These are phyloP conservation scores for Penicillium polonicum DNA, from an alignment of 2,329 filamentous ascomycete genomes.

Conservation along the genomic window DNA sequence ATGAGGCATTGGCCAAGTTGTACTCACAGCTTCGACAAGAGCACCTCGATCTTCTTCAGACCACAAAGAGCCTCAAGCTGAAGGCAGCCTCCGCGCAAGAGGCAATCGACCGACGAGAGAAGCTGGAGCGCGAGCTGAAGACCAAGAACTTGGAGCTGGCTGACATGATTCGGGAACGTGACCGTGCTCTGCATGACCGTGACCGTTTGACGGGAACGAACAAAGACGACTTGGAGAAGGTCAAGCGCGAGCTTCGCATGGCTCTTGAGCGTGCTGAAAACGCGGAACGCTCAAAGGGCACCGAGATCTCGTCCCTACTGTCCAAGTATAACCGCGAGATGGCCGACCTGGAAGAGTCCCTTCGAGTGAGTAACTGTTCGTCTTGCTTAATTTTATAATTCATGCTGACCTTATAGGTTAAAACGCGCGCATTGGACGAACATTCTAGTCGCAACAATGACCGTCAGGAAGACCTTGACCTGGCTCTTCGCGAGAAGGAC, in stretches of 20 bases:
- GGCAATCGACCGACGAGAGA: slow-evolving; percentile 90
- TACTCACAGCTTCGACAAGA: slow-evolving; percentile 96
- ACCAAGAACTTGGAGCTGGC: slow-evolving; percentile 98
- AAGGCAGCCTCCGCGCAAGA: slow-evolving; percentile 97
- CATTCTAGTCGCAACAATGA: slow-evolving; percentile 74
- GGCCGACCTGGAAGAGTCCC: slow-evolving; percentile 89
- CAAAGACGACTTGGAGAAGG: slow-evolving; percentile 90
- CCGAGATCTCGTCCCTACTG: slow-evolving; percentile 90
- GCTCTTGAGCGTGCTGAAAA: slow-evolving; percentile 90
- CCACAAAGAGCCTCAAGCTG: slow-evolving; percentile 92
- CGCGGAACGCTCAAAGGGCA: slow-evolving; percentile 87
- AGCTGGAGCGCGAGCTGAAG: slow-evolving; percentile 95
- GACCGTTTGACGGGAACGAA: slow-evolving; percentile 82
- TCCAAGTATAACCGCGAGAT: slow-evolving; percentile 97
- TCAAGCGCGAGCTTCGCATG: slow-evolving; percentile 89
- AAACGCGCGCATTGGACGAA: slow-evolving; percentile 83
- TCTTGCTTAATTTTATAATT: background rate
- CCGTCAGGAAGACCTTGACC: slow-evolving; percentile 80
- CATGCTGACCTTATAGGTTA: slow-evolving; percentile 58
- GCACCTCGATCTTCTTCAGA: slow-evolving; percentile 90
- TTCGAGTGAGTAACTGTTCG: slow-evolving; percentile 51
- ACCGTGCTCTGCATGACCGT: slow-evolving; percentile 88
- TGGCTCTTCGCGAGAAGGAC: slow-evolving; percentile 86
- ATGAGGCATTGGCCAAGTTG: slow-evolving; percentile 91
- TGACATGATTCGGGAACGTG: slow-evolving; percentile 96